phyloP scores from a whole-genome alignment of 345 rosid species.

The Citropsis articulata region DNA sequence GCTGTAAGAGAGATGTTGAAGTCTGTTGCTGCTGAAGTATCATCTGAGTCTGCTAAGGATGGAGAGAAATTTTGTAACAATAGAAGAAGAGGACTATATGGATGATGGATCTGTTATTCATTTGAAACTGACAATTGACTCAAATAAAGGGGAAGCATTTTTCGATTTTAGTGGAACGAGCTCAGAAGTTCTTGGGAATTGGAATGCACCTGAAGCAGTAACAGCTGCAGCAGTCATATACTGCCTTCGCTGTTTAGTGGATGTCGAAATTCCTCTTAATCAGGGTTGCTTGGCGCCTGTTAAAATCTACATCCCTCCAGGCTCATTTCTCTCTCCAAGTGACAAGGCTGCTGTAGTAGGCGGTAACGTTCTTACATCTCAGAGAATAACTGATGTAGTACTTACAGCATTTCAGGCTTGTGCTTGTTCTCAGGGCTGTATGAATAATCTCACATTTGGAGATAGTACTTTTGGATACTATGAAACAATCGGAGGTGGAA shows the following conservation, averaged over 20 bases:
- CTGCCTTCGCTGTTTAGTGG: slow-evolving; percentile 84
- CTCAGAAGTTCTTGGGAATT: slow-evolving; percentile 89
- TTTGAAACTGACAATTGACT: slow-evolving; percentile 65
- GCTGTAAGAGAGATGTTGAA: slow-evolving; percentile 97
- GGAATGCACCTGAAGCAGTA: slow-evolving; percentile 99
- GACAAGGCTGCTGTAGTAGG: slow-evolving; percentile 98
- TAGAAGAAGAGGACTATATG: slow-evolving; percentile 91
- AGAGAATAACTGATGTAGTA: slow-evolving; percentile 84
- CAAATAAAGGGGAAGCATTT: slow-evolving; percentile 71
- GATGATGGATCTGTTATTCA: slow-evolving; percentile 89
- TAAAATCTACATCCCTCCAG: slow-evolving; percentile 63
- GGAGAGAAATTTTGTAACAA: slow-evolving; percentile 35
- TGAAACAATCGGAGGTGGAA: slow-evolving; percentile 94
- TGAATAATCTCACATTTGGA: slow-evolving; percentile 98
- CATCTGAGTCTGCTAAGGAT: slow-evolving; percentile 29
- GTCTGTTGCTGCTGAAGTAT: slow-evolving; percentile 64
- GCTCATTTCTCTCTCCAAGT: slow-evolving; percentile 89
- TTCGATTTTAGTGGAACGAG: slow-evolving; percentile 92
- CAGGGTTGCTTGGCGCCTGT: slow-evolving; percentile 97
- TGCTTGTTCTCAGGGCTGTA: slow-evolving; percentile 96
- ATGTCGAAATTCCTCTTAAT: slow-evolving; percentile 90
- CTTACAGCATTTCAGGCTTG: slow-evolving; percentile 91
- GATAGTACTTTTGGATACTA: slow-evolving; percentile 85
- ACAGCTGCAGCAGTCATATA: slow-evolving; percentile 94
- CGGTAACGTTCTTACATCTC: slow-evolving; percentile 93